Evolutionary conservation across 177 flowering plant genomes (phyloP).

Genomic region (Tripterygium wilfordii): DNA sequence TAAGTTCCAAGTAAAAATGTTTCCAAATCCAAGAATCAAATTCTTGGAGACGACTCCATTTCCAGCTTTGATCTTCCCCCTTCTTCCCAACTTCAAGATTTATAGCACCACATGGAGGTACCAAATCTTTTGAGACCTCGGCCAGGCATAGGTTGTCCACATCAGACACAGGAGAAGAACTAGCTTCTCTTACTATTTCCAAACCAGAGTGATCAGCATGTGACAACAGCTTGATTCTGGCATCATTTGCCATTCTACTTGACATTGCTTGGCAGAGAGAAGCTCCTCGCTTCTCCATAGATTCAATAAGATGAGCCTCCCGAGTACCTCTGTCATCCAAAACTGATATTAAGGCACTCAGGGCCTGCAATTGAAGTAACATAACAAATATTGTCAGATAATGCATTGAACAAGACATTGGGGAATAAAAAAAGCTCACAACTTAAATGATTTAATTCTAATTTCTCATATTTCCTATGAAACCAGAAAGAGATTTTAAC

Average conservation of each 20-base stretch:
- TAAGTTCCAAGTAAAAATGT: slow-evolving; percentile 62
- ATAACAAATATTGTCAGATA: too few relatives aligned
- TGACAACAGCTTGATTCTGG: slow-evolving; percentile 18
- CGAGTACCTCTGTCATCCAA: slow-evolving; percentile 75
- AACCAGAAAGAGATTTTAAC: too few relatives aligned
- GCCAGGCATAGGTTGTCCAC: slow-evolving; percentile 43
- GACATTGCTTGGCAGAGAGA: slow-evolving; percentile 64
- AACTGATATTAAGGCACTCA: slow-evolving; percentile 51
- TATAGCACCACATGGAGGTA: slow-evolving; percentile 36
- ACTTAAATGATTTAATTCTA: too few relatives aligned
- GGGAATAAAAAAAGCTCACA: too few relatives aligned
- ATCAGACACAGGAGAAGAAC: slow-evolving; percentile 85
- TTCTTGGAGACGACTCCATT: slow-evolving; percentile 54
- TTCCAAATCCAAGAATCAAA: slow-evolving; percentile 89
- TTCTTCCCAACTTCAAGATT: slow-evolving; percentile 43
- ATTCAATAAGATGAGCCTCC: slow-evolving; percentile 70
- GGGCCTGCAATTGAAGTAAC: slow-evolving; percentile 44
- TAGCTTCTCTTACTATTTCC: slow-evolving; percentile 42
- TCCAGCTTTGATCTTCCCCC: slow-evolving; percentile 42
- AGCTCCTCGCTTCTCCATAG: slow-evolving; percentile 53
- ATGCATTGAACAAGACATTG: too few relatives aligned
- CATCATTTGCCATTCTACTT: slow-evolving; percentile 14
- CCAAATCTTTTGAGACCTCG: slow-evolving; percentile 24
- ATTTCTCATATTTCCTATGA: too few relatives aligned
- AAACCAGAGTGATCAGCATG: slow-evolving; percentile 39